A percentile compares a stretch with the other conserved stretches of the same genome.
Evolutionary conservation across 139 green algal species (phyloP).

Genomic region (Asterochloris sp.): DNA sequence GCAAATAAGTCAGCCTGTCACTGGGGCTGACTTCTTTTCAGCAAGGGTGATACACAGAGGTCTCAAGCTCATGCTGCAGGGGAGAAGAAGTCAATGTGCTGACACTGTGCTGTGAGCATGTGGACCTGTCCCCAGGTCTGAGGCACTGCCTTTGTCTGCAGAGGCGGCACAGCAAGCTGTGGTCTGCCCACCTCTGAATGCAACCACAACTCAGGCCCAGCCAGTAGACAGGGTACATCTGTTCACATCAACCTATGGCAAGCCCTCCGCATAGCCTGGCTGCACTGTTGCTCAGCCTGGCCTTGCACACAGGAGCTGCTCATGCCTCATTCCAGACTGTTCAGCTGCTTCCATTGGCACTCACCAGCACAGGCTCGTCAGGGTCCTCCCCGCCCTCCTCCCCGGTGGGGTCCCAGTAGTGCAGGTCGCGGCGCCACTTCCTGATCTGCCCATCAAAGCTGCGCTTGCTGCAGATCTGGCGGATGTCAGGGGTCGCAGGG

Average conservation of each 20-base stretch:
- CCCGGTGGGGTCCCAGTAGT: conserved; percentile 38
- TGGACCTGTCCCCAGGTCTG: too few relatives aligned
- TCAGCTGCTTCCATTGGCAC: neutral
- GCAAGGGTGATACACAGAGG: too few relatives aligned
- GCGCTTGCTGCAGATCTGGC: conserved; percentile 44
- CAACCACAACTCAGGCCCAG: neutral
- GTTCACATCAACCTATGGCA: neutral
- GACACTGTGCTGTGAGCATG: too few relatives aligned
- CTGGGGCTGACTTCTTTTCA: too few relatives aligned
- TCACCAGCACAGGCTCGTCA: conserved; percentile 9
- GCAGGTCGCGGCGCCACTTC: conserved; percentile 48
- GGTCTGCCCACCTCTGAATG: too few relatives aligned
- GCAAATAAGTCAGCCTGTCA: too few relatives aligned
- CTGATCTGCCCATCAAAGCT: conserved; percentile 49
- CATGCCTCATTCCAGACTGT: neutral
- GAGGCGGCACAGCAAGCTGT: too few relatives aligned
- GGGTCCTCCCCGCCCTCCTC: conserved; percentile 7
- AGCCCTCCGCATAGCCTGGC: neutral
- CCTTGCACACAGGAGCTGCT: neutral
- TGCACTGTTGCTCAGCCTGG: neutral
- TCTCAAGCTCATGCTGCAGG: too few relatives aligned
- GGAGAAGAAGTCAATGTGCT: too few relatives aligned
- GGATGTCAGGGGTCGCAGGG: conserved; percentile 2
- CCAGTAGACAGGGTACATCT: neutral
- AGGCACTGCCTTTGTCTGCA: too few relatives aligned